Conservation (phyloP, 2,329 filamentous ascomycete species). For the Ophioceras dolichostomum region DNA sequence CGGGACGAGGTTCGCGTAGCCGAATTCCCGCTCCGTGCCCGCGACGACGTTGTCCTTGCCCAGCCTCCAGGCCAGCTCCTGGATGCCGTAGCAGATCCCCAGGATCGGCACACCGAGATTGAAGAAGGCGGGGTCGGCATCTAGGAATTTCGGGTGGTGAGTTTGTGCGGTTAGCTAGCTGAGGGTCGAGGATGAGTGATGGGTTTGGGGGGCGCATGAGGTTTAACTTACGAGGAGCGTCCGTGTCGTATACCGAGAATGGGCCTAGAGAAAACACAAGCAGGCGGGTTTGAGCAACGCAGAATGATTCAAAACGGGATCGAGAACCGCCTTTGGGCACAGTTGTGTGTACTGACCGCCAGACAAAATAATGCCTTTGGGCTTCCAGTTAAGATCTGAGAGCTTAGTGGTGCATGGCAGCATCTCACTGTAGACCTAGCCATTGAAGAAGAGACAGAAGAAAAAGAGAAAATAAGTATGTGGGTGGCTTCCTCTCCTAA, state of each 20-base stretch:
- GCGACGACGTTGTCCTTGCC: slow-evolving; percentile 26
- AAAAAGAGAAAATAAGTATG: background rate
- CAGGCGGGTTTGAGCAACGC: slow-evolving; percentile 1
- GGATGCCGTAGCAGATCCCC: slow-evolving; percentile 30
- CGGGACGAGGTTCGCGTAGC: slow-evolving; percentile 4
- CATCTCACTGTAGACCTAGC: slow-evolving; percentile 61
- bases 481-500: background rate
- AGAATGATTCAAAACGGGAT: slow-evolving; percentile 7
- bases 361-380: slow-evolving; percentile 71
- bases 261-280: slow-evolving; percentile 27
- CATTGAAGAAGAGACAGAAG: background rate
- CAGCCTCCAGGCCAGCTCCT: slow-evolving; percentile 64
- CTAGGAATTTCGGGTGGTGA: too few species aligned
- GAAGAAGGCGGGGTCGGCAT: slow-evolving; percentile 73
- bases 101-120: slow-evolving; percentile 31
- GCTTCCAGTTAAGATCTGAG: slow-evolving; percentile 62
- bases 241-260: slow-evolving; percentile 70
- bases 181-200: too few species aligned
- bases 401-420: slow-evolving; percentile 78
- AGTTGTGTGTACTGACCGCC: slow-evolving; percentile 58
- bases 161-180: too few species aligned
- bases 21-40: slow-evolving; percentile 12
- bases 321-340: background rate
- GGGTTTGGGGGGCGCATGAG: too few species aligned
- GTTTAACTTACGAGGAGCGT: too few species aligned